Evolutionary conservation across 2,329 filamentous ascomycete genomes (phyloP), one percentile per base, ranked within the genome.

Genomic region (Aphanoascus verrucosus): DNA sequence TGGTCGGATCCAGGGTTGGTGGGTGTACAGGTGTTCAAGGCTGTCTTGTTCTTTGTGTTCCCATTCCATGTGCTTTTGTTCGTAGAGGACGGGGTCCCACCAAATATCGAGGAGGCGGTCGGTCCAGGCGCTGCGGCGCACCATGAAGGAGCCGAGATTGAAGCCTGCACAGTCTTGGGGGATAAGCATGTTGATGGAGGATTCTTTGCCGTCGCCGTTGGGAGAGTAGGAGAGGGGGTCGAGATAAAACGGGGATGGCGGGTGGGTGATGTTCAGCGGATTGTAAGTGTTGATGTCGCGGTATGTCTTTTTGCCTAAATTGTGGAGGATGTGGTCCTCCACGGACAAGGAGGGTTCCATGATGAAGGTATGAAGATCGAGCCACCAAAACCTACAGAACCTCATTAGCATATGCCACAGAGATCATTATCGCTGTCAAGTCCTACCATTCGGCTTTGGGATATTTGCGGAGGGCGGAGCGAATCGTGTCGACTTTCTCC

Each of bases 61-160:
- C 93, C 93, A 98, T 58, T 93, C 81, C 90, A 96, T 96, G 69
- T 98, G 93, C 67, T 89, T 94, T 72, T 98, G 93, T 72, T 98
- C 93, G 69, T 98, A 98, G 54, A 85, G 82, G 31, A 97, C 90
- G 0, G 93, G 93, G 64, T 98, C 93, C 93, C 93, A 98, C 93
- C 93, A 98, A 50, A 95, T 79, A 65, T 98, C 93, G 35, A 98
- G 79, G 15, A 98, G 74, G 3, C 88, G 84, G 63, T 97, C 91
- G 0, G 90, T 88, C 88, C 90, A 98, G 23, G 82, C 76, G 63
- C 87, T 88, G 56, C 93, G 83, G 48, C 83, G 82, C 43, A 96
- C 74, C 68, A 98, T 93, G 76, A 98, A 98, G 14, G 89, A 95
- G 15, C 93, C 93, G 11, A 98, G 78, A 67, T 96, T 98, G 77